Evolutionary conservation across 306 rosid genomes (phyloP).

Genomic region (Fagus sylvatica): DNA sequence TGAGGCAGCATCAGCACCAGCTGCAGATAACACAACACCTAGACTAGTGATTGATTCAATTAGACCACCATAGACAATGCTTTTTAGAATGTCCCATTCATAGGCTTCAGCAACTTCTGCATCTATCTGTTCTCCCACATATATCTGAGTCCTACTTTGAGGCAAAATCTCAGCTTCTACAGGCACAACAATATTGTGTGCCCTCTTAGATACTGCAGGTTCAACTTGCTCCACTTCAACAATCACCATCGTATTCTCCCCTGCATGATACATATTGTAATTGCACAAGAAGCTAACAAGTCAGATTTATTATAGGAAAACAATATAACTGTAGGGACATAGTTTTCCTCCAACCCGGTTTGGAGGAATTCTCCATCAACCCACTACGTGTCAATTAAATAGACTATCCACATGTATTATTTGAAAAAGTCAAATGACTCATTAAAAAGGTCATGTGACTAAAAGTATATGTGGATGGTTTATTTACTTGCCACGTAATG

Average conservation of each 20-base stretch:
- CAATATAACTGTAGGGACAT: not conserved
- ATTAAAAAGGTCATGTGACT: too few species aligned
- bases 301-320: not conserved
- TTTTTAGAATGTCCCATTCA: slow-evolving; percentile 56
- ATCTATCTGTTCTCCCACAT: slow-evolving; percentile 5
- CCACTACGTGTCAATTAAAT: too few species aligned
- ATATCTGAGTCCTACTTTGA: slow-evolving; percentile 6
- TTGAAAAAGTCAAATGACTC: too few species aligned
- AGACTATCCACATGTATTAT: too few species aligned
- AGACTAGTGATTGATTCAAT: slow-evolving; percentile 72
- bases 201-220: slow-evolving; percentile 10
- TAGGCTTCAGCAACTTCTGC: slow-evolving; percentile 17
- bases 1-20: slow-evolving; percentile 60
- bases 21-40: slow-evolving; percentile 82
- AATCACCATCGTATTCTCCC: slow-evolving; percentile 28
- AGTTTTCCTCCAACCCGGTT: too few species aligned
- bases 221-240: slow-evolving; percentile 18
- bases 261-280: slow-evolving; percentile 26
- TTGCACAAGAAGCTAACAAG: slow-evolving; percentile 2
- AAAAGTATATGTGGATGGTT: too few species aligned
- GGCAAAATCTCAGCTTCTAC: slow-evolving; percentile 14
- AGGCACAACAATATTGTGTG: slow-evolving; percentile 19
- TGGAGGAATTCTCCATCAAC: too few species aligned
- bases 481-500: too few species aligned
- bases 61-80: slow-evolving; percentile 78